phyloP scores from a whole-genome alignment of 2,329 filamentous ascomycete species.

The Stagonosporopsis chrysanthemi region DNA sequence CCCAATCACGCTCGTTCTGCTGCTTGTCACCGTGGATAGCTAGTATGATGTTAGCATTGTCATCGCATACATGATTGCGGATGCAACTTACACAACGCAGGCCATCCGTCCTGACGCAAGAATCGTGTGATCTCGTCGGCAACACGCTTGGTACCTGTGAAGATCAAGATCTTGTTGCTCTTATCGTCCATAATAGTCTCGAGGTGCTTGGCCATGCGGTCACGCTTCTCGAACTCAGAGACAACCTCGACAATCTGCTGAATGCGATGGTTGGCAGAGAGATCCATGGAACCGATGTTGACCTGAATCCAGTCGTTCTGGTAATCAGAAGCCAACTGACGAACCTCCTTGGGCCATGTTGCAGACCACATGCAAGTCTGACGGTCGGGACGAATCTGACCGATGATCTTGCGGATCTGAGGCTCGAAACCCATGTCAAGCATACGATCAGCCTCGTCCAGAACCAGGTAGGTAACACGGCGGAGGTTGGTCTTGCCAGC shows the following conservation, averaged over 20 bases:
- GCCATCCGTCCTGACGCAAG: slow-evolving; percentile 97
- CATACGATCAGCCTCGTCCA: slow-evolving; percentile 99
- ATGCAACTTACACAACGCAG: slow-evolving; percentile 80
- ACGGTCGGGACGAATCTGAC: slow-evolving; percentile 96
- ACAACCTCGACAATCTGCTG: slow-evolving; percentile 98
- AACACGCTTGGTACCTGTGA: slow-evolving; percentile 85
- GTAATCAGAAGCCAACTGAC: slow-evolving; percentile 88
- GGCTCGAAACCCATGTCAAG: slow-evolving; percentile 99
- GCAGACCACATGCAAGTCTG: slow-evolving; percentile 99
- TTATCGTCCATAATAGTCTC: slow-evolving; percentile 98
- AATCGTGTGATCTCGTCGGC: slow-evolving; percentile 98
- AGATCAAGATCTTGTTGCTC: slow-evolving; percentile 93
- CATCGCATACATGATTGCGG: background rate
- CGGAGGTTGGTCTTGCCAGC: slow-evolving; percentile 97
- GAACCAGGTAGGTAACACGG: slow-evolving; percentile 95
- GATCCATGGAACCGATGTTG: slow-evolving; percentile 95
- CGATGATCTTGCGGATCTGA: slow-evolving; percentile 98
- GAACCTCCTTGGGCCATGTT: slow-evolving; percentile 98
- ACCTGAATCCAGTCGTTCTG: slow-evolving; percentile 97
- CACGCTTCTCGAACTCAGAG: slow-evolving; percentile 95
- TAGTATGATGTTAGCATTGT: slow-evolving; percentile 56
- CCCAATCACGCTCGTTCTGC: slow-evolving; percentile 99
- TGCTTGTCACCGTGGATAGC: slow-evolving; percentile 99
- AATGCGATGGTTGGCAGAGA: slow-evolving; percentile 96
- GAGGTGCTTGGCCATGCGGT: slow-evolving; percentile 95